Base-by-base conservation (phyloP, 148 eudicot genomes). In the Nyssa sinensis region DNA sequence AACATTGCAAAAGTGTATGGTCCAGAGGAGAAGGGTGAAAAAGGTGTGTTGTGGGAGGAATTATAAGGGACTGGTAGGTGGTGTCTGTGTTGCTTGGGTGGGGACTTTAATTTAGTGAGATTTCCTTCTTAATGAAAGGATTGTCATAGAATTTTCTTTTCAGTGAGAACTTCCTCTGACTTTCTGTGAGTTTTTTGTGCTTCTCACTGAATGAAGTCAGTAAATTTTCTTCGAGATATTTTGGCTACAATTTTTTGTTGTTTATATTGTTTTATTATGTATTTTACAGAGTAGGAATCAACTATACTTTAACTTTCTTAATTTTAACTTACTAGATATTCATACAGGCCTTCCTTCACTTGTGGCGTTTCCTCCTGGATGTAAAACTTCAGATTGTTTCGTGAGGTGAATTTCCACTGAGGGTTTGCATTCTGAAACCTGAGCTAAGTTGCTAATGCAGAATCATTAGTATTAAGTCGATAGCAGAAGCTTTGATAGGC, bases 311-410 rank as follows among this genome's bases (percentile, higher is more conserved):
- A 17, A 32, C n/a, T 66, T 34, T 33, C 29, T 33, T 49, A 51
- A 19, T 80, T 23, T 57, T 44, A 30, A 34, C 44, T 76, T 14
- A 32, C 8, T 62, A 29, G 67, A 31, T 47, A 30, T 34, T 21
- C 33, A 25, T 61, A 47, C 83, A 93, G 98, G 98, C 34, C 78
- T 93, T 77, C 98, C 98, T 44, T 80, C 87, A 70, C 74, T 93
- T 62, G 58, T 88, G 82, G 94, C 89, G 69, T 89, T 89, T 71
- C 92, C 96, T 73, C 86, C 80, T 61, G 90, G 91, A n/a, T 93
- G 98, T 80, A 86, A 77, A 82, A 47, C 86, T 78, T 78, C 90
- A 67, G 77, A 80, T 58, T 93, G 98, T 81, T 79, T 88, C 77
- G 72, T 78, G 70, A 83, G 98, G 98, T 89, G 78, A 85, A 83